These are phyloP conservation scores for Schrenkiella parvula DNA, from an alignment of 345 rosid species.

Conservation along the genomic window DNA sequence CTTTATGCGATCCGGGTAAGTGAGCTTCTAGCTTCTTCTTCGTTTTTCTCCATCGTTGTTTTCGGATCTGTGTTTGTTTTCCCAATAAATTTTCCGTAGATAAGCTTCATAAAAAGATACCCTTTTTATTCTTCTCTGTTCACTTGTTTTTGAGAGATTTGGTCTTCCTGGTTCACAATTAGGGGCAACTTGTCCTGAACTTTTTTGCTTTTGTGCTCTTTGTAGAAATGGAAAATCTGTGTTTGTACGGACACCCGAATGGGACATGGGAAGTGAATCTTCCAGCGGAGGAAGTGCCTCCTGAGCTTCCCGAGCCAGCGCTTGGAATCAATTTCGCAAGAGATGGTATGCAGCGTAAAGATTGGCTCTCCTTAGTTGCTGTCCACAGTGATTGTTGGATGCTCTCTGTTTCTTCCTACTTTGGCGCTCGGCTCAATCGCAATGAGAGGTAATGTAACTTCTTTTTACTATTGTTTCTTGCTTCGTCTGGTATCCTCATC, in stretches of 20 bases:
- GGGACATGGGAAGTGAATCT: slow-evolving; percentile 79
- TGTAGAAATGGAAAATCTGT: slow-evolving; percentile 79
- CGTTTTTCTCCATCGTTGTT: background rate
- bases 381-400: slow-evolving; percentile 88
- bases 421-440: slow-evolving; percentile 74
- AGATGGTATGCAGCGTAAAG: slow-evolving; percentile 78
- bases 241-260: slow-evolving; percentile 71
- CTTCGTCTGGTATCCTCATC: background rate
- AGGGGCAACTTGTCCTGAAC: background rate
- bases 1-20: slow-evolving; percentile 91
- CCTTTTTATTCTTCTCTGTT: background rate
- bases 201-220: background rate
- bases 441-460: slow-evolving; percentile 50
- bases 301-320: slow-evolving; percentile 86
- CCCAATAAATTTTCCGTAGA: background rate
- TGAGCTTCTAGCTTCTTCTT: background rate
- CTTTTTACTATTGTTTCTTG: background rate
- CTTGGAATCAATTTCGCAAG: slow-evolving; percentile 81
- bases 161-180: background rate
- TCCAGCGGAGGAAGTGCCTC: slow-evolving; percentile 79
- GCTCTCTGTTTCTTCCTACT: slow-evolving; percentile 71
- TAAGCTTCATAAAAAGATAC: background rate
- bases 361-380: slow-evolving; percentile 80
- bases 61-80: background rate
- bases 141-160: background rate